Percentiles rank a stretch among this genome's conserved stretches.
Evolutionary conservation across 805 yeast species (phyloP).

Genomic region (Saturnispora dispora): DNA sequence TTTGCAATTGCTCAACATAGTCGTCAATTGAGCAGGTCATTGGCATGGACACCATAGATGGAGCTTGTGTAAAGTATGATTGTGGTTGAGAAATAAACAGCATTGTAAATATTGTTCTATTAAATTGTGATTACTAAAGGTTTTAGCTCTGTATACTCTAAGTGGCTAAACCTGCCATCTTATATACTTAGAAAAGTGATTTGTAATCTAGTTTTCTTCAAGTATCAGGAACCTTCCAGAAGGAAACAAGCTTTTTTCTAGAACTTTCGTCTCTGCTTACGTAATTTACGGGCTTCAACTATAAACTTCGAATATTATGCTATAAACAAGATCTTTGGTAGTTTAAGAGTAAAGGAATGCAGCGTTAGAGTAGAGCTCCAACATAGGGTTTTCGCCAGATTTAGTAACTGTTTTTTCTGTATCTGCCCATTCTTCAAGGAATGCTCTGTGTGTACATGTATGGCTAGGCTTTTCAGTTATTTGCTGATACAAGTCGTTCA

Average conservation of each 20-base stretch:
- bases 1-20: neutral
- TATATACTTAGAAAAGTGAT: neutral
- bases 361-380: constrained; percentile 67
- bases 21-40: neutral
- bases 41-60: neutral
- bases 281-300: neutral
- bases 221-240: constrained; percentile 6
- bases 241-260: neutral
- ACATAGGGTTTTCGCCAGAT: constrained; percentile 79
- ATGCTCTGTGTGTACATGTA: constrained; percentile 52
- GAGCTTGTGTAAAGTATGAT: neutral
- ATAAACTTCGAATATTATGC: neutral
- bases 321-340: neutral
- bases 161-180: neutral
- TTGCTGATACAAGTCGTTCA: constrained; percentile 51
- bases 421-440: constrained; percentile 65
- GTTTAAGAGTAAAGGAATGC: constrained; percentile 46
- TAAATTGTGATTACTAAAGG: neutral
- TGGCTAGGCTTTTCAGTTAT: constrained; percentile 52
- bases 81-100: constrained; percentile 16
- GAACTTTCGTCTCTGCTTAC: neutral
- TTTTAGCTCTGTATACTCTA: neutral
- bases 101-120: constrained; percentile 9
- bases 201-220: neutral
- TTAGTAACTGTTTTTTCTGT: constrained; percentile 55